Conservation (phyloP, 345 rosid species). For the Hibiscus tridactylites region DNA sequence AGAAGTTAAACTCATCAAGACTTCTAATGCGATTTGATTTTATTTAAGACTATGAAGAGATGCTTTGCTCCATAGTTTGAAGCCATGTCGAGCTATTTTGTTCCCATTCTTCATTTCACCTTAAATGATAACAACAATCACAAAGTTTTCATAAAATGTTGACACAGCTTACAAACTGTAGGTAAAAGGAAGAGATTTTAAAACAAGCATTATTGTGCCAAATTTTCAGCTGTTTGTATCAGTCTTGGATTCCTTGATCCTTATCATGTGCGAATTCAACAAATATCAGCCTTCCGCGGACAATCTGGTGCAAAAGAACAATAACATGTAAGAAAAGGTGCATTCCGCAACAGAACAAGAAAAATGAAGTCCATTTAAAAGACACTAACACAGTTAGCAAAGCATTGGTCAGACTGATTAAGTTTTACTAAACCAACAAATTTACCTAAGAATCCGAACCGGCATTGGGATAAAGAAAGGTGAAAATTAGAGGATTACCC, state of each 20-base stretch:
- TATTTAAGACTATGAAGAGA: slow-evolving; percentile 7
- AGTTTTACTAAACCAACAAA: neutral
- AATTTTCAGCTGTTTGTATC: neutral
- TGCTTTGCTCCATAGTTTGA: neutral
- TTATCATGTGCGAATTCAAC: neutral
- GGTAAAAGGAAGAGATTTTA: neutral
- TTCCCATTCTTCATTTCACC: too few relatives aligned
- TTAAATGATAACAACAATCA: neutral
- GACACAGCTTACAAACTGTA: neutral
- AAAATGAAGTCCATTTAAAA: neutral
- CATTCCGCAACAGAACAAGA: neutral
- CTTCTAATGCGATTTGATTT: slow-evolving; percentile 70
- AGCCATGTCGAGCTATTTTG: too few relatives aligned
- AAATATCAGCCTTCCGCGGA: slow-evolving; percentile 3
- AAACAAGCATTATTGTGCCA: neutral
- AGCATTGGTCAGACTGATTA: neutral
- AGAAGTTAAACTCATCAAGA: slow-evolving; percentile 39
- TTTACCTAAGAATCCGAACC: neutral
- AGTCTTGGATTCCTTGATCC: neutral
- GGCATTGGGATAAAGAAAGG: neutral
- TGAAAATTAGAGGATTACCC: slow-evolving; percentile 23
- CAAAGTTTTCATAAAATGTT: neutral
- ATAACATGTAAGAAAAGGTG: neutral
- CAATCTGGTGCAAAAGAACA: neutral
- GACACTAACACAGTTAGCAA: neutral